Conservation (phyloP, 306 rosid genomes). For the Chamaecrista fasciculata region DNA sequence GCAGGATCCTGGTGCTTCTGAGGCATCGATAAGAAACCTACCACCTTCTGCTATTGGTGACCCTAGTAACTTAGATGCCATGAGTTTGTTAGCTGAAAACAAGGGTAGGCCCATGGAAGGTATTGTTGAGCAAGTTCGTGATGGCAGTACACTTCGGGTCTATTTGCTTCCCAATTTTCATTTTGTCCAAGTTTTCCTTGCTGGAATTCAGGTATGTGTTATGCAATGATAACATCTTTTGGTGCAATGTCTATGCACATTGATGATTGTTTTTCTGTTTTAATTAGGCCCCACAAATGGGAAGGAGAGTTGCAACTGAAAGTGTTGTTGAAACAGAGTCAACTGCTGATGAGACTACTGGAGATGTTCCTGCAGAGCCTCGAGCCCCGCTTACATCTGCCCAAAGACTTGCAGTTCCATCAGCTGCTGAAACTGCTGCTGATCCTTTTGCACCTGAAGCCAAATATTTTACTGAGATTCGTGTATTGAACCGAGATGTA, state of each 20-base stretch:
- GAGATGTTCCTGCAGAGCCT: slow-evolving; percentile 59
- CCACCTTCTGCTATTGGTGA: slow-evolving; percentile 93
- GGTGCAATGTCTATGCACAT: not conserved
- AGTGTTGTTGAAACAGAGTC: slow-evolving; percentile 50
- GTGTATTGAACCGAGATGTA: slow-evolving; percentile 76
- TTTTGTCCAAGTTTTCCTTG: slow-evolving; percentile 90
- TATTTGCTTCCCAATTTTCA: slow-evolving; percentile 91
- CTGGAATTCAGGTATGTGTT: slow-evolving; percentile 76
- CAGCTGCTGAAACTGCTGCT: slow-evolving; percentile 50
- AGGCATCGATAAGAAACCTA: slow-evolving; percentile 67
- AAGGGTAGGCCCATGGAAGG: slow-evolving; percentile 84
- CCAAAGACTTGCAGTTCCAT: slow-evolving; percentile 73
- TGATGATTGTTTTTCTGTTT: slow-evolving; percentile 13
- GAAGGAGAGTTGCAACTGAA: slow-evolving; percentile 67
- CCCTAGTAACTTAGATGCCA: slow-evolving; percentile 78
- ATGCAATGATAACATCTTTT: slow-evolving; percentile 9
- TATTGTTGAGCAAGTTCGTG: slow-evolving; percentile 93
- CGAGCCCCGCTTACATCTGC: slow-evolving; percentile 74
- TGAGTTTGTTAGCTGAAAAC: slow-evolving; percentile 73
- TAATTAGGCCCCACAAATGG: slow-evolving; percentile 73
- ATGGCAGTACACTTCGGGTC: slow-evolving; percentile 82
- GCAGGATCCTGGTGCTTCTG: slow-evolving; percentile 82
- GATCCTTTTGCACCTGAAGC: slow-evolving; percentile 82
- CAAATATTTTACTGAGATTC: slow-evolving; percentile 76
- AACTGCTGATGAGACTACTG: slow-evolving; percentile 49